Conservation (phyloP, 129 eudicot species). For the Oenanthe sinensis region DNA sequence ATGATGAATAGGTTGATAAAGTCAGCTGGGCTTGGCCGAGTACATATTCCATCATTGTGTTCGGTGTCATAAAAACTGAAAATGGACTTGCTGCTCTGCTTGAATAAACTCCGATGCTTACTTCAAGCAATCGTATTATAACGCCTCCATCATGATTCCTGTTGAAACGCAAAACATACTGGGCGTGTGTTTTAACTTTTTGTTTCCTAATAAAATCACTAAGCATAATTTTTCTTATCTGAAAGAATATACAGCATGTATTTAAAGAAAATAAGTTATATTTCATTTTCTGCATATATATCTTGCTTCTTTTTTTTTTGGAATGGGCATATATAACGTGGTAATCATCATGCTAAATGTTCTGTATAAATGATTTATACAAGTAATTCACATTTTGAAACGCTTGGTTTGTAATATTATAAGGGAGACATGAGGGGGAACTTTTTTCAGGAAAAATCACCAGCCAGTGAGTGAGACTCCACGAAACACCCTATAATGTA, state of each 20-base stretch:
- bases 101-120: neutral
- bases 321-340: no score
- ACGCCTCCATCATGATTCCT: neutral
- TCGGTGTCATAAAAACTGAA: neutral
- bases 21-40: neutral
- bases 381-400: neutral
- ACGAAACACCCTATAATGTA: slow-evolving; percentile 2
- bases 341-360: neutral
- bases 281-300: no score
- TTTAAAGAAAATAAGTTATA: no score
- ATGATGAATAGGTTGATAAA: neutral
- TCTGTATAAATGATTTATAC: neutral
- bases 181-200: no score
- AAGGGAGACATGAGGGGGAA: neutral
- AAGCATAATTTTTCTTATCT: no score
- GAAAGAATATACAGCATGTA: no score
- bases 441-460: neutral
- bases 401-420: neutral
- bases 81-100: neutral
- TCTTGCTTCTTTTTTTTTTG: no score
- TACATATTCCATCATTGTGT: neutral
- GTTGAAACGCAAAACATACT: neutral
- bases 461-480: neutral
- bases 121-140: neutral
- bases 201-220: no score